Conservation (phyloP, 2,329 filamentous ascomycete genomes). For the Claviceps digitariae region DNA sequence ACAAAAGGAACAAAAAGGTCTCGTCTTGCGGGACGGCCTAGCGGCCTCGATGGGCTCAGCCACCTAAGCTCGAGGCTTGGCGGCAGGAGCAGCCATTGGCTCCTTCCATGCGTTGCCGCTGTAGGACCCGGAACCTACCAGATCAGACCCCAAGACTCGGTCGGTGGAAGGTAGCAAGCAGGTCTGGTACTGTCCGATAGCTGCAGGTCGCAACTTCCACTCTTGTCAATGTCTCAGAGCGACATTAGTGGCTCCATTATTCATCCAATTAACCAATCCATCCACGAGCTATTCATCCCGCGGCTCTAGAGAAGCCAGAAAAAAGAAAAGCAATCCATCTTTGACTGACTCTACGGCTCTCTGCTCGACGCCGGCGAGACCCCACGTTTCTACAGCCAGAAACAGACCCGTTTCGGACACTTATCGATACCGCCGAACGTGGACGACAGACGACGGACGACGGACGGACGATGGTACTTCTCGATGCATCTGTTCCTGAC, state of each 20-base stretch:
- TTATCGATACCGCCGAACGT: background rate
- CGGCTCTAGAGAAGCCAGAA: background rate
- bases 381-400: background rate
- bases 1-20: background rate
- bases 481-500: no score
- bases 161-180: no score
- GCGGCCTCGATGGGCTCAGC: no score
- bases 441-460: no score
- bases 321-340: no score
- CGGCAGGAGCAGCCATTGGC: background rate
- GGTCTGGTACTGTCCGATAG: no score
- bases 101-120: background rate
- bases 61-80: background rate
- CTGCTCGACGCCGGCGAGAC: background rate
- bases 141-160: no score
- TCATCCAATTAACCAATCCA: background rate
- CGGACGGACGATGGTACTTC: background rate
- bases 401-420: background rate
- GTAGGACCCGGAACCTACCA: background rate
- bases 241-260: background rate
- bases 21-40: background rate
- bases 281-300: background rate
- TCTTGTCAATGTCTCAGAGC: background rate
- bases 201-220: background rate
- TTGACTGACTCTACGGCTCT: no score